A percentile compares a stretch with the other conserved stretches of the same genome.
phyloP scores from a whole-genome alignment of 2,329 filamentous ascomycete species.

The Fusarium sp. region DNA sequence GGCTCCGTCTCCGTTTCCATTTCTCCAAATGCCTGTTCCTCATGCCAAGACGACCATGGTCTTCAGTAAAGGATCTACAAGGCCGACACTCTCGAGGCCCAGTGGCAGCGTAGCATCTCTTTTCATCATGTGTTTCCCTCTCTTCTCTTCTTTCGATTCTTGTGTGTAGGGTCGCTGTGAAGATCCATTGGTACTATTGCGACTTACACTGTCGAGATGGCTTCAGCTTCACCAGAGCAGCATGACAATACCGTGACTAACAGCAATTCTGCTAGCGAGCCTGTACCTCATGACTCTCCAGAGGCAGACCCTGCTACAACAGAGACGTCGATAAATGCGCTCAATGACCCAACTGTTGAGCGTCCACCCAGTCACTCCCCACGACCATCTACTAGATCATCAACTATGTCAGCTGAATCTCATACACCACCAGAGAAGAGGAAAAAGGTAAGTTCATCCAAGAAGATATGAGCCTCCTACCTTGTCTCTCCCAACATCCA shows the following conservation, averaged over 20 bases:
- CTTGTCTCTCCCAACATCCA: neutral
- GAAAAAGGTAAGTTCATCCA: conserved; percentile 13
- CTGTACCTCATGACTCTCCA: neutral
- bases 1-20: neutral
- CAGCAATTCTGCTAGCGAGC: neutral
- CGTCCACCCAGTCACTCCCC: conserved; percentile 12
- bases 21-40: conserved; percentile 1
- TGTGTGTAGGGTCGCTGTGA: neutral
- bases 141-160: neutral
- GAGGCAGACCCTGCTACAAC: neutral
- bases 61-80: neutral
- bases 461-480: neutral
- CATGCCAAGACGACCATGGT: neutral
- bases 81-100: neutral
- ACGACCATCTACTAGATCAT: conserved; percentile 16
- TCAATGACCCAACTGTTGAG: neutral
- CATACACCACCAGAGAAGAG: conserved; percentile 1
- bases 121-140: neutral
- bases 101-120: neutral
- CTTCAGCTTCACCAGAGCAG: conserved; percentile 1
- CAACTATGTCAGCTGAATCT: conserved; percentile 15
- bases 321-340: conserved; percentile 1
- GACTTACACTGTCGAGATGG: conserved; percentile 22
- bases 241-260: neutral
- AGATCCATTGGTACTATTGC: neutral